phyloP scores from a whole-genome alignment of 2,329 filamentous ascomycete genomes.

The Colletotrichum graminicola region DNA sequence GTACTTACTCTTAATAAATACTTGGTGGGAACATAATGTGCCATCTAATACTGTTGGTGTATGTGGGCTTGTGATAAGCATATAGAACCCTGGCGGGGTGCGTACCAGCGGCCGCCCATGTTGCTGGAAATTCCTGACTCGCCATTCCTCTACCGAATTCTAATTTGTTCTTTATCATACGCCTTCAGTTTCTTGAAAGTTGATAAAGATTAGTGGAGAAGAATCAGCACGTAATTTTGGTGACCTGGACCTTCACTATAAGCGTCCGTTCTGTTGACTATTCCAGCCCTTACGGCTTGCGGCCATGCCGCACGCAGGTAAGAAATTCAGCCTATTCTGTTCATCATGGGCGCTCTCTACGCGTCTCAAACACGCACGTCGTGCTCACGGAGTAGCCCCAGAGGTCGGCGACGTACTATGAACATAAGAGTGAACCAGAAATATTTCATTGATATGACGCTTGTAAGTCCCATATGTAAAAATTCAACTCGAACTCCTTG shows the following conservation, averaged over 20 bases:
- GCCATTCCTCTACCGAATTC: slow-evolving; percentile 4
- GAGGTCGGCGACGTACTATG: neutral
- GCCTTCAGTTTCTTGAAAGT: neutral
- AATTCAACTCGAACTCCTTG: neutral
- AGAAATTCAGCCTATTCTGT: slow-evolving; percentile 24
- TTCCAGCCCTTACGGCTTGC: slow-evolving; percentile 11
- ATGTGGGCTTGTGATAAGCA: no score
- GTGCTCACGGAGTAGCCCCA: slow-evolving; percentile 2
- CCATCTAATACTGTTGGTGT: no score
- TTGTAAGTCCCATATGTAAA: neutral
- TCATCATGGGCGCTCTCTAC: slow-evolving; percentile 20
- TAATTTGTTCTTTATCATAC: slow-evolving; percentile 5
- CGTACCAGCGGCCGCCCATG: slow-evolving; percentile 19
- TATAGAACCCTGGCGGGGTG: no score
- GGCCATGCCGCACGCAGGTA: slow-evolving; percentile 13
- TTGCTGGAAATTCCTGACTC: slow-evolving; percentile 6
- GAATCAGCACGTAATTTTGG: slow-evolving; percentile 22
- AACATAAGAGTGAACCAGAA: slow-evolving; percentile 8
- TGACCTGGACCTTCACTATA: slow-evolving; percentile 12
- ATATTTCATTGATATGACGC: neutral
- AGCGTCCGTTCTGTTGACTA: neutral
- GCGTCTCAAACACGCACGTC: slow-evolving; percentile 19
- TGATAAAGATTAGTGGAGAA: slow-evolving; percentile 23
- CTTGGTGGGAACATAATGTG: no score
- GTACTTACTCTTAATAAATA: no score